A percentile compares a stretch with the other conserved stretches of the same genome.
Evolutionary conservation across 2,329 filamentous ascomycete genomes (phyloP).

Genomic region (Xylariaceae sp.): DNA sequence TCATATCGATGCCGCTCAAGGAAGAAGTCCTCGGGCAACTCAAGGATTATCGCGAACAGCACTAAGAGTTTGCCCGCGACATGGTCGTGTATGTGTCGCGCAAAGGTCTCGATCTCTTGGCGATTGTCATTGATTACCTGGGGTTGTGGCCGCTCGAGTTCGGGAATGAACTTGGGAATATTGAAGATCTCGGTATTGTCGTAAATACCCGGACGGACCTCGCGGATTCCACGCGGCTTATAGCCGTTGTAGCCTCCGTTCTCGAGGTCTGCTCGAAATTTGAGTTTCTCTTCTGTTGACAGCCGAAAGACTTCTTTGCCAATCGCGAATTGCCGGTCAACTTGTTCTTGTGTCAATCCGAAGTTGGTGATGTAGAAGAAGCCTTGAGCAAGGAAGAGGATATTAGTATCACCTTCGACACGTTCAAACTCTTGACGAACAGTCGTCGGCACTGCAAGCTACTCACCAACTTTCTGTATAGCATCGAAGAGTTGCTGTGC

Average conservation of each 20-base stretch:
- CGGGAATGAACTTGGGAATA: slow-evolving; percentile 40
- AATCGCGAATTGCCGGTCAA: slow-evolving; percentile 60
- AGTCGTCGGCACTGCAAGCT: no score
- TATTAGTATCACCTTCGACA: neutral
- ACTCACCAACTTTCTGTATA: slow-evolving; percentile 41
- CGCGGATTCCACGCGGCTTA: slow-evolving; percentile 42
- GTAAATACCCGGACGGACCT: slow-evolving; percentile 33
- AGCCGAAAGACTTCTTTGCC: slow-evolving; percentile 58
- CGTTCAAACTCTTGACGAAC: no score
- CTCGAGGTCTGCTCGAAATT: slow-evolving; percentile 50
- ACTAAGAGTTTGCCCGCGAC: slow-evolving; percentile 34
- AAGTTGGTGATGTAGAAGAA: slow-evolving; percentile 66
- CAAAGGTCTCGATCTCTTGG: slow-evolving; percentile 34
- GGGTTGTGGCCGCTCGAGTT: slow-evolving; percentile 32
- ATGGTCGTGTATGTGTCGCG: slow-evolving; percentile 34
- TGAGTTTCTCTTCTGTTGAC: slow-evolving; percentile 56
- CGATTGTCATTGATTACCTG: slow-evolving; percentile 32
- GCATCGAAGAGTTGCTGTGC: slow-evolving; percentile 55
- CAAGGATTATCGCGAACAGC: slow-evolving; percentile 48
- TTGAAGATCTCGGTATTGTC: slow-evolving; percentile 42
- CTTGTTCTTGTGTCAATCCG: slow-evolving; percentile 57
- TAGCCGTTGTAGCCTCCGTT: slow-evolving; percentile 58
- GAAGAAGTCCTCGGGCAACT: slow-evolving; percentile 56
- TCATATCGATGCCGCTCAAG: slow-evolving; percentile 53
- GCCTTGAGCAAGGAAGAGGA: slow-evolving; percentile 30